Conservation (phyloP, 768 basidiomycete genomes). For the Dioszegia hungarica region DNA sequence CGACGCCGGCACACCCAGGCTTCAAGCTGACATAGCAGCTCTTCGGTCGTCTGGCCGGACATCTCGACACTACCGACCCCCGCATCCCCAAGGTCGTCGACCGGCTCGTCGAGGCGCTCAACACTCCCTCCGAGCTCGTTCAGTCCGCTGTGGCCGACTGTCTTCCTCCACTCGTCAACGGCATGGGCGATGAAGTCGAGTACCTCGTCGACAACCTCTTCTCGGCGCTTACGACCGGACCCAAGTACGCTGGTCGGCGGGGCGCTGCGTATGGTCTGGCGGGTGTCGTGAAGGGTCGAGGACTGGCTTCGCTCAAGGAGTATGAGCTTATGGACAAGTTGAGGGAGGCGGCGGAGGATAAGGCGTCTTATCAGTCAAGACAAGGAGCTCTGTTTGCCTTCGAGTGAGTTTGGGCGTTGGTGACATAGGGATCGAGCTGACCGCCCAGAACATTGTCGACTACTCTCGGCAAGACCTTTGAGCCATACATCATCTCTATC, state of each 20-base stretch:
- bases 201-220: slow-evolving; percentile 72
- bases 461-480: slow-evolving; percentile 77
- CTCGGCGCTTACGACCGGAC: slow-evolving; percentile 66
- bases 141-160: slow-evolving; percentile 96
- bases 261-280: slow-evolving; percentile 96
- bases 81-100: slow-evolving; percentile 78
- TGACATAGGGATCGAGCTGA: not conserved
- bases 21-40: slow-evolving; percentile 49
- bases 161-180: slow-evolving; percentile 73
- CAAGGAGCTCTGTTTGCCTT: slow-evolving; percentile 95
- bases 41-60: slow-evolving; percentile 84
- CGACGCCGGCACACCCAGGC: not conserved
- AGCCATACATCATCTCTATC: slow-evolving; percentile 48
- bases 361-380: slow-evolving; percentile 75
- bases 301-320: slow-evolving; percentile 78
- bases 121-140: slow-evolving; percentile 91
- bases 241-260: slow-evolving; percentile 89
- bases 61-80: slow-evolving; percentile 69
- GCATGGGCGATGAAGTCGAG: slow-evolving; percentile 61
- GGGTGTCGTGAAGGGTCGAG: slow-evolving; percentile 85
- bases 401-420: slow-evolving; percentile 52
- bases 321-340: slow-evolving; percentile 71
- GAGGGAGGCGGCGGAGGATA: slow-evolving; percentile 74
- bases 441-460: slow-evolving; percentile 61
- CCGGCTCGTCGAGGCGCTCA: slow-evolving; percentile 77